phyloP scores from a whole-genome alignment of 2,329 filamentous ascomycete genomes.

The Rutstroemia sp. region DNA sequence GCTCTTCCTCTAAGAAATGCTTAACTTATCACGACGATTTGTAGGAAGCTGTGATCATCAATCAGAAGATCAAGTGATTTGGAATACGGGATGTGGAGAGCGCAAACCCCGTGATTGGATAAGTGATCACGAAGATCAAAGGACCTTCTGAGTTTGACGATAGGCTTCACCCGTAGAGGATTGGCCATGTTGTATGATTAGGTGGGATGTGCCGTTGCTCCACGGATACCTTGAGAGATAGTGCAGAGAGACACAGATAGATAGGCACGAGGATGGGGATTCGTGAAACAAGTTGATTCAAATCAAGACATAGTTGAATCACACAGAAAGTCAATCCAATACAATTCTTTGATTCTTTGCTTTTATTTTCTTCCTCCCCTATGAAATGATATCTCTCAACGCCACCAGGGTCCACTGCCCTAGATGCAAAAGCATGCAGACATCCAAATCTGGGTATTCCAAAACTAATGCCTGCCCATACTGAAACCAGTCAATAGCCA shows the following conservation, averaged over 20 bases:
- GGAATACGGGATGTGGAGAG: too few relatives aligned
- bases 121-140: too few relatives aligned
- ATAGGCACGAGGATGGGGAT: not conserved
- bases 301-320: too few relatives aligned
- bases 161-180: too few relatives aligned
- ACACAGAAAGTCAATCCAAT: too few relatives aligned
- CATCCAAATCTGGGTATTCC: constrained; percentile 5
- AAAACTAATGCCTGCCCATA: not conserved
- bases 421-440: not conserved
- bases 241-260: not conserved
- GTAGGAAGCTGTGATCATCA: too few relatives aligned
- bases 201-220: not conserved
- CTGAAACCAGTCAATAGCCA: not conserved
- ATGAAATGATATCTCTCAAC: not conserved
- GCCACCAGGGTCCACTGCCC: not conserved
- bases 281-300: not conserved
- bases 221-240: not conserved
- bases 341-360: not conserved
- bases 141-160: too few relatives aligned
- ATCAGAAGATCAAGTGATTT: too few relatives aligned
- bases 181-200: too few relatives aligned
- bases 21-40: too few relatives aligned
- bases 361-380: not conserved
- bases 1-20: too few relatives aligned
- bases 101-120: too few relatives aligned